These are phyloP conservation scores for Neophaeococcomyces aloes DNA, from an alignment of 2,329 filamentous ascomycete species.

Conservation along the genomic window DNA sequence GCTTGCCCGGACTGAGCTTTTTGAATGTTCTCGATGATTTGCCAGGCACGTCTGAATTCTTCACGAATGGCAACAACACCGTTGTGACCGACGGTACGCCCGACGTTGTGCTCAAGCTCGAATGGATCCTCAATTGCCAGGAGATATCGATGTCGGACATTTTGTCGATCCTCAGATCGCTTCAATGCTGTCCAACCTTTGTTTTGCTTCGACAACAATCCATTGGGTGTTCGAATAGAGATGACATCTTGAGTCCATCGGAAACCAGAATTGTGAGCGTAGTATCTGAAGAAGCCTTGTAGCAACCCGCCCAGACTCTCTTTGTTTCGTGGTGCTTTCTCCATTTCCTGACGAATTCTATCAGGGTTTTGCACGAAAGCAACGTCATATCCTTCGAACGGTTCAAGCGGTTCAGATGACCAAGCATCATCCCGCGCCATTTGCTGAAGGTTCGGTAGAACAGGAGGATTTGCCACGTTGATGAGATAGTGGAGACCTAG, in stretches of 20 bases:
- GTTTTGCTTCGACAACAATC: conserved; percentile 59
- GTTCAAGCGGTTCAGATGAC: conserved; percentile 31
- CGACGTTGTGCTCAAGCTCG: conserved; percentile 78
- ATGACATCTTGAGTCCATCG: conserved; percentile 73
- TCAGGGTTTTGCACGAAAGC: conserved; percentile 68
- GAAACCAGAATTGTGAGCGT: conserved; percentile 53
- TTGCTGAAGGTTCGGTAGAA: conserved; percentile 62
- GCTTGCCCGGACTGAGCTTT: conserved; percentile 32
- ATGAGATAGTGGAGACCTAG: conserved; percentile 89
- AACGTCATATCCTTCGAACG: conserved; percentile 57
- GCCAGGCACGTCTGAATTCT: conserved; percentile 72
- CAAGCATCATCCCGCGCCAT: conserved; percentile 28
- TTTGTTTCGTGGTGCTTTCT: conserved; percentile 55
- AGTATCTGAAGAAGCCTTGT: conserved; percentile 82
- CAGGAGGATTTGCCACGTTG: conserved; percentile 68
- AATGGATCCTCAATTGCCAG: conserved; percentile 91
- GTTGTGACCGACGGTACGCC: conserved; percentile 70
- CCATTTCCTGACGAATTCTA: conserved; percentile 51
- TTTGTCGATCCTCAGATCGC: conserved; percentile 44
- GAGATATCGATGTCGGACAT: conserved; percentile 66
- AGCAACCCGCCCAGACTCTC: conserved; percentile 63
- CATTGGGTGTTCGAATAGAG: conserved; percentile 61
- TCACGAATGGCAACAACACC: conserved; percentile 73
- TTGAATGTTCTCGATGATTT: conserved; percentile 44
- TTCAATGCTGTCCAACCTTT: conserved; percentile 84